A percentile compares a stretch with the other conserved stretches of the same genome.
These are phyloP conservation scores for Talaromyces ruber DNA, from an alignment of 495 filamentous ascomycete species.

Conservation along the genomic window DNA sequence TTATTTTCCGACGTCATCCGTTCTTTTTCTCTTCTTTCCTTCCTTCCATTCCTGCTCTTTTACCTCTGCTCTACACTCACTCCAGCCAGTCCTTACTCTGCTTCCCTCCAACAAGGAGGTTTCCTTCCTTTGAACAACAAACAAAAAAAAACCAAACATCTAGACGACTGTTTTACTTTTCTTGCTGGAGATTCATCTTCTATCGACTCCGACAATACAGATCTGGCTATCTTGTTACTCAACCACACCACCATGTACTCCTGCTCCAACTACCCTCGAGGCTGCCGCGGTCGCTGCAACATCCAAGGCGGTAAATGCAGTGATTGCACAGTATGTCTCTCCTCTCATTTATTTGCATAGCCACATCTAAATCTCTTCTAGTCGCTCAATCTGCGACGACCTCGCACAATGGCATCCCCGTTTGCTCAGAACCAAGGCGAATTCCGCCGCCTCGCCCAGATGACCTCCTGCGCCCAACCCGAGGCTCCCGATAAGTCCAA, in stretches of 20 bases:
- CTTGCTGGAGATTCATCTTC: background rate
- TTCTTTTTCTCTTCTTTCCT: conserved; percentile 12
- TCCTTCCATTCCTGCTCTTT: conserved; percentile 9
- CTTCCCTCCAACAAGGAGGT: conserved; percentile 1
- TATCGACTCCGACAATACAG: background rate
- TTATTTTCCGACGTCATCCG: conserved; percentile 5
- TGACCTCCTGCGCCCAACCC: background rate
- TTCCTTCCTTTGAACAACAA: conserved; percentile 5
- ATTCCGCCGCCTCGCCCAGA: conserved; percentile 28
- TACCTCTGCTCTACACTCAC: background rate
- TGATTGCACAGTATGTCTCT: conserved; percentile 37
- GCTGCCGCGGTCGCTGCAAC: conserved; percentile 41
- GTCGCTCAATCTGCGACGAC: conserved; percentile 35
- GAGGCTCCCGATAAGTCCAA: conserved; percentile 4
- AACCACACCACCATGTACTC: conserved; percentile 32
- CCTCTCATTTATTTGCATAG: conserved; percentile 4
- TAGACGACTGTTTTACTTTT: background rate
- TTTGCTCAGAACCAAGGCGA: conserved; percentile 33
- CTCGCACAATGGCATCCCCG: conserved; percentile 27
- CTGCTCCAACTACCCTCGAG: conserved; percentile 42
- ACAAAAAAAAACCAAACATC: no score
- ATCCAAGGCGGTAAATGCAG: conserved; percentile 33
- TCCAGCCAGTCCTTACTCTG: background rate
- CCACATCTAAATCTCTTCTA: conserved; percentile 9
- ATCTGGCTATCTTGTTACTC: background rate